Evolutionary conservation across 495 filamentous ascomycete genomes (phyloP).

Genomic region (Antarctomyces pellizariae): DNA sequence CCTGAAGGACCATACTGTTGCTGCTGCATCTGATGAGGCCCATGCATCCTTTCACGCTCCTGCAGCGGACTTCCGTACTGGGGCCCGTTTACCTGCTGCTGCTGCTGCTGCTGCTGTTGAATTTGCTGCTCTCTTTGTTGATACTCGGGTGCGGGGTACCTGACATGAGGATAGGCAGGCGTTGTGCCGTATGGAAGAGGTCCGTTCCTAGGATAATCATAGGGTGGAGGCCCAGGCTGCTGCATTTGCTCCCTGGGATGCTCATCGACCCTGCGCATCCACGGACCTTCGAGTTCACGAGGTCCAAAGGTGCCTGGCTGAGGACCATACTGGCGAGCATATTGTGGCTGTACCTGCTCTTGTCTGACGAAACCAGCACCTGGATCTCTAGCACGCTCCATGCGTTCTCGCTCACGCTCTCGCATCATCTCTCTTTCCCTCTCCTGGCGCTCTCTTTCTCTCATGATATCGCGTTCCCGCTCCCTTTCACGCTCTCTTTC

Average conservation of each 20-base stretch:
- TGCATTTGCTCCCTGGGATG: conserved; percentile 6
- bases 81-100: conserved; percentile 12
- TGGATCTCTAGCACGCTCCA: conserved; percentile 4
- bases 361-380: conserved; percentile 7
- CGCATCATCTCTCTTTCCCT: conserved; percentile 9
- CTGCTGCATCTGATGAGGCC: conserved; percentile 5
- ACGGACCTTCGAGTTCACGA: conserved; percentile 10
- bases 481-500: conserved; percentile 8
- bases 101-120: conserved; percentile 17
- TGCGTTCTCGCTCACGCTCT: conserved; percentile 8
- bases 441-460: conserved; percentile 8
- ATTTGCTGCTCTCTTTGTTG: conserved; percentile 18
- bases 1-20: conserved; percentile 6
- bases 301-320: conserved; percentile 8
- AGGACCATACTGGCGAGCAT: conserved; percentile 4
- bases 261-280: conserved; percentile 9
- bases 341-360: conserved; percentile 4
- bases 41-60: conserved; percentile 8
- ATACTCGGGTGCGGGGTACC: conserved; percentile 13
- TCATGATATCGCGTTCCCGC: conserved; percentile 3
- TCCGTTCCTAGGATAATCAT: conserved; percentile 22
- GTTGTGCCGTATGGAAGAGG: conserved; percentile 19
- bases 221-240: conserved; percentile 7
- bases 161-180: conserved; percentile 17
- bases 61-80: conserved; percentile 11